Conservation (phyloP, 2,329 filamentous ascomycete species). For the Chrysoporthe deuterocubensis region DNA sequence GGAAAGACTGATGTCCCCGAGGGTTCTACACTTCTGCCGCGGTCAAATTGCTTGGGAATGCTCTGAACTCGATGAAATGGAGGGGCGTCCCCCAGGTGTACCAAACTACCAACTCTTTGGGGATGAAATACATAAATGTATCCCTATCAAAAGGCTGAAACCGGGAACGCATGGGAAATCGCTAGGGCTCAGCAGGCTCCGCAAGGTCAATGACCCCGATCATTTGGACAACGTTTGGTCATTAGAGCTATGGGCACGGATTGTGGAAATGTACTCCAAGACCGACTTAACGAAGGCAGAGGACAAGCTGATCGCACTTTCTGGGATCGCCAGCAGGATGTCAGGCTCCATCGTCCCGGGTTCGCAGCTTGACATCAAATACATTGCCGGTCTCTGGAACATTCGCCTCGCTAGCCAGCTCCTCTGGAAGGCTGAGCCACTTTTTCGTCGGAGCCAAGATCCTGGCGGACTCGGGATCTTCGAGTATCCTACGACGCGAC, state of each 20-base stretch:
- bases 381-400: slow-evolving; percentile 18
- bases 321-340: slow-evolving; percentile 20
- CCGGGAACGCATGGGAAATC: not conserved
- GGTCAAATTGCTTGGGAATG: slow-evolving; percentile 33
- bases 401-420: slow-evolving; percentile 17
- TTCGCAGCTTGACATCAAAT: not conserved
- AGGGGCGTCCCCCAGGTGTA: not conserved
- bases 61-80: slow-evolving; percentile 11
- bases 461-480: not conserved
- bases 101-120: slow-evolving; percentile 8
- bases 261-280: slow-evolving; percentile 16
- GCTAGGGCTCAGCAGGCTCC: not conserved
- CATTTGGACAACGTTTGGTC: not conserved
- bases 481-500: not conserved
- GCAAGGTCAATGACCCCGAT: not conserved
- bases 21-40: slow-evolving; percentile 32
- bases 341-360: not conserved
- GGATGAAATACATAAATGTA: slow-evolving; percentile 2
- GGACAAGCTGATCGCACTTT: slow-evolving; percentile 27
- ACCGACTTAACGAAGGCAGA: not conserved
- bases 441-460: not conserved
- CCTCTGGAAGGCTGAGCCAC: slow-evolving; percentile 11
- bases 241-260: slow-evolving; percentile 10
- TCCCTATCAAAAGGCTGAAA: slow-evolving; percentile 2
- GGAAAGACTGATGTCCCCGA: slow-evolving; percentile 32